Percentiles rank a stretch among this genome's conserved stretches.
Conservation (phyloP, 768 basidiomycete genomes). For the Jaapia argillacea region DNA sequence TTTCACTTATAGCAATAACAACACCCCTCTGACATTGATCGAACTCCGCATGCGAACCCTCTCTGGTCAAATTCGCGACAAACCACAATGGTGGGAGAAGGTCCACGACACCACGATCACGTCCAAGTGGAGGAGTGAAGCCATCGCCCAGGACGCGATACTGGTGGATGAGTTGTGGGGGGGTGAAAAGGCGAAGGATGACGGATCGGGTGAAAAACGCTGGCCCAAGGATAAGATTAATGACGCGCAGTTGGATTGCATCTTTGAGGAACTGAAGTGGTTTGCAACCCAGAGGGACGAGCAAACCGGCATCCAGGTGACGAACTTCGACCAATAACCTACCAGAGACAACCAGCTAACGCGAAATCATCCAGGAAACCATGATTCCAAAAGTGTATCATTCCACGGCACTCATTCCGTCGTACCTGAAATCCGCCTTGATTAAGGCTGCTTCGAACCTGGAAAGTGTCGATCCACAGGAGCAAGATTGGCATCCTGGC, state of each 20-base stretch:
- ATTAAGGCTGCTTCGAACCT: slow-evolving; percentile 10
- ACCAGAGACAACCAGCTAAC: background rate
- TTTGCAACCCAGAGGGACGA: background rate
- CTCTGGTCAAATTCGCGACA: background rate
- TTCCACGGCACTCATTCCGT: background rate
- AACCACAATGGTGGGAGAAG: background rate
- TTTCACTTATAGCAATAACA: too few species aligned
- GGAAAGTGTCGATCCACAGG: slow-evolving; percentile 23
- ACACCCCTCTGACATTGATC: too few species aligned
- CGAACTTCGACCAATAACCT: background rate
- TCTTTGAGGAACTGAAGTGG: background rate
- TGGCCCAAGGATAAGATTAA: background rate
- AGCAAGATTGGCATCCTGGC: slow-evolving; percentile 37
- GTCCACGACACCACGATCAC: background rate
- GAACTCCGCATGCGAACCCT: background rate
- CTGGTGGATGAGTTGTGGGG: background rate
- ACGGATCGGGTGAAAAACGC: slow-evolving; percentile 1
- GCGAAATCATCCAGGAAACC: background rate
- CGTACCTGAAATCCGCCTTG: background rate
- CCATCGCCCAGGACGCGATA: background rate
- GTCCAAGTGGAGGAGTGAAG: background rate
- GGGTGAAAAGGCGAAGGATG: background rate
- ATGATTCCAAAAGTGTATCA: background rate
- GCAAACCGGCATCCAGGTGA: background rate
- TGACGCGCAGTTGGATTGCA: background rate